Conservation (phyloP, 768 basidiomycete genomes). For the Amanita pallidorosea region DNA sequence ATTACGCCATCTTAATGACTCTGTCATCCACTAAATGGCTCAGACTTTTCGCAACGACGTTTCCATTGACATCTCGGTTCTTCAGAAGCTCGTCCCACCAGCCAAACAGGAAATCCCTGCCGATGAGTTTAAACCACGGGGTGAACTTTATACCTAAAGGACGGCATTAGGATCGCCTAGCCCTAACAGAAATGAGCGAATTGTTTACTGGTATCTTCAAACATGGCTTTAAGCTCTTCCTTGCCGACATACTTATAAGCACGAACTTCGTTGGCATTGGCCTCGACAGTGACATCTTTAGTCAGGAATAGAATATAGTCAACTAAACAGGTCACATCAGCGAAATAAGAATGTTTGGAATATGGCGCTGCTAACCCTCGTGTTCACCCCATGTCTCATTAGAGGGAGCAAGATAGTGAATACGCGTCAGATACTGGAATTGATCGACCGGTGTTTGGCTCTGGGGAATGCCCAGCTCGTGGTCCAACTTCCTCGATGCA, state of each 20-base stretch:
- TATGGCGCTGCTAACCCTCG: slow-evolving; percentile 69
- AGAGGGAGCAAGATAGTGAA: slow-evolving; percentile 95
- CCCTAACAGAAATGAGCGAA: neutral
- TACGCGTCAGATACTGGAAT: slow-evolving; percentile 92
- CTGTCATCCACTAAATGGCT: slow-evolving; percentile 11
- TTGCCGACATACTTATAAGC: slow-evolving; percentile 88
- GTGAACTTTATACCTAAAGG: slow-evolving; percentile 77
- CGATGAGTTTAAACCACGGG: slow-evolving; percentile 99
- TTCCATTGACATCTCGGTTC: slow-evolving; percentile 45
- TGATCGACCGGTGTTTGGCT: slow-evolving; percentile 68
- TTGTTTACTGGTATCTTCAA: slow-evolving; percentile 58
- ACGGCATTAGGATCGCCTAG: neutral
- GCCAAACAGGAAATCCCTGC: slow-evolving; percentile 90
- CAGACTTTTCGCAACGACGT: slow-evolving; percentile 53
- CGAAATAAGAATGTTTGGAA: no score
- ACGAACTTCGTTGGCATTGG: slow-evolving; percentile 87
- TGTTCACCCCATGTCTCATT: slow-evolving; percentile 96
- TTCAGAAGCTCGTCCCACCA: slow-evolving; percentile 93
- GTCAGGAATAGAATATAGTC: slow-evolving; percentile 97
- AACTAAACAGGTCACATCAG: slow-evolving; percentile 37
- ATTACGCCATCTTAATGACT: slow-evolving; percentile 22
- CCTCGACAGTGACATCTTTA: slow-evolving; percentile 68
- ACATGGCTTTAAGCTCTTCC: slow-evolving; percentile 85
- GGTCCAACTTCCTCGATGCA: slow-evolving; percentile 91
- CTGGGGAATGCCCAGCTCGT: slow-evolving; percentile 88